phyloP scores from a whole-genome alignment of 495 filamentous ascomycete species.

The Podospora sp. region DNA sequence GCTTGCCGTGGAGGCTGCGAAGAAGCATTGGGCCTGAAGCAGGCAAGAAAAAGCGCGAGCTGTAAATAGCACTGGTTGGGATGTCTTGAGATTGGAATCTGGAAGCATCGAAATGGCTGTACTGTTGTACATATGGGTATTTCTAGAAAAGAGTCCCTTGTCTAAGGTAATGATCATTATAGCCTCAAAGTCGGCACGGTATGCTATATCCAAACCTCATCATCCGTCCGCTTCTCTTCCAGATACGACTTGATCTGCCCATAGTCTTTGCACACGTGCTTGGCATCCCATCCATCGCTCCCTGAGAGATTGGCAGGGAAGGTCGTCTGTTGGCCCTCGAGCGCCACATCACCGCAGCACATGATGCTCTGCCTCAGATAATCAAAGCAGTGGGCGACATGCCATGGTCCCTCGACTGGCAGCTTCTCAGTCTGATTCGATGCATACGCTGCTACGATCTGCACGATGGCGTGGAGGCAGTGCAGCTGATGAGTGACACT shows the following conservation, averaged over 20 bases:
- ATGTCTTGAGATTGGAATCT: neutral
- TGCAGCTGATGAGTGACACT: constrained; percentile 55
- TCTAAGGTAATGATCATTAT: neutral
- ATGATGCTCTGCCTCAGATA: constrained; percentile 53
- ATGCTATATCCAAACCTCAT: constrained; percentile 45
- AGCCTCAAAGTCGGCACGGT: neutral
- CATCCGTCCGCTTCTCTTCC: constrained; percentile 42
- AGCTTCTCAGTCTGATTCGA: constrained; percentile 33
- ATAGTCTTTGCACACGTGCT: constrained; percentile 51
- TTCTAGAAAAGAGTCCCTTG: neutral
- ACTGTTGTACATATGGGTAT: neutral
- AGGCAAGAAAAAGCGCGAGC: neutral
- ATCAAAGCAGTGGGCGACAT: constrained; percentile 52
- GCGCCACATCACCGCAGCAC: constrained; percentile 47
- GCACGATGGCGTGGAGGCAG: constrained; percentile 48
- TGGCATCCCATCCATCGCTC: constrained; percentile 52
- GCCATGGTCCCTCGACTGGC: constrained; percentile 46
- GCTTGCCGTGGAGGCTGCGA: neutral
- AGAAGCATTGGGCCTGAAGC: neutral
- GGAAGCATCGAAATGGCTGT: neutral
- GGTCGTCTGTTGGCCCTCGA: constrained; percentile 49
- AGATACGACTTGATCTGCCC: constrained; percentile 38
- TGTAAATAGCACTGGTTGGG: neutral
- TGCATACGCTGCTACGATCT: constrained; percentile 40
- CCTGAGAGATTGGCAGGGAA: constrained; percentile 45